Percentiles rank a stretch among this genome's conserved stretches.
Conservation (phyloP, 257 asterid genomes). For the Lithospermum erythrorhizon region DNA sequence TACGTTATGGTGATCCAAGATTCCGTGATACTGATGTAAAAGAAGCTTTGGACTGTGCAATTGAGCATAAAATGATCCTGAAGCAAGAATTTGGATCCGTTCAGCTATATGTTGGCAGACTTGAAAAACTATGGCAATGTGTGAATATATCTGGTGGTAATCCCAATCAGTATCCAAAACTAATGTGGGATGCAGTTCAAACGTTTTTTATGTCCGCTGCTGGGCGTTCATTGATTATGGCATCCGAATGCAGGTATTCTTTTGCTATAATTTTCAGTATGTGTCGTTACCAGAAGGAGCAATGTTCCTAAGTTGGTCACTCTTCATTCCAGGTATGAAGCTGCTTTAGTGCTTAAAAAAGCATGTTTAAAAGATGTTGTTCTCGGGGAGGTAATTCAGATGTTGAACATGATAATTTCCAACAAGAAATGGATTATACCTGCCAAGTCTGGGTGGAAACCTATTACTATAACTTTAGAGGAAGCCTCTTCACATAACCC, state of each 20-base stretch:
- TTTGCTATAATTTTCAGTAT: neutral
- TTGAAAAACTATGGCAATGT: conserved; percentile 36
- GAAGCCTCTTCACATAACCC: conserved; percentile 13
- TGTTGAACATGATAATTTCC: conserved; percentile 34
- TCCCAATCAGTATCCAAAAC: conserved; percentile 16
- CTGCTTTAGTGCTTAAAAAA: conserved; percentile 35
- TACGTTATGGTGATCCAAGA: conserved; percentile 39
- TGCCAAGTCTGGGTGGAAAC: conserved; percentile 33
- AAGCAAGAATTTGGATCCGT: conserved; percentile 21
- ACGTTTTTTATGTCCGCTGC: conserved; percentile 28
- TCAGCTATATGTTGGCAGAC: conserved; percentile 31
- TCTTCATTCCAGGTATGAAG: conserved; percentile 36
- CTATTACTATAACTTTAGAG: conserved; percentile 22
- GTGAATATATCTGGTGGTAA: conserved; percentile 34
- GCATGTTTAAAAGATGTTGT: conserved; percentile 30
- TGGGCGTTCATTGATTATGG: conserved; percentile 29
- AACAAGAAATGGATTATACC: conserved; percentile 30
- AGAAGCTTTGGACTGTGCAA: conserved; percentile 31
- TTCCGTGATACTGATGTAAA: conserved; percentile 25
- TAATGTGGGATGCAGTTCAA: conserved; percentile 31
- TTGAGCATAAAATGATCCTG: conserved; percentile 28
- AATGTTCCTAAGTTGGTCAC: neutral
- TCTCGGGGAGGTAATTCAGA: conserved; percentile 40
- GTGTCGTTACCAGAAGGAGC: too few species aligned
- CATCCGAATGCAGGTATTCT: conserved; percentile 44